A percentile compares a stretch with the other conserved stretches of the same genome.
phyloP scores from a whole-genome alignment of 73 alveolate genomes.

The Uronychia setigera region DNA sequence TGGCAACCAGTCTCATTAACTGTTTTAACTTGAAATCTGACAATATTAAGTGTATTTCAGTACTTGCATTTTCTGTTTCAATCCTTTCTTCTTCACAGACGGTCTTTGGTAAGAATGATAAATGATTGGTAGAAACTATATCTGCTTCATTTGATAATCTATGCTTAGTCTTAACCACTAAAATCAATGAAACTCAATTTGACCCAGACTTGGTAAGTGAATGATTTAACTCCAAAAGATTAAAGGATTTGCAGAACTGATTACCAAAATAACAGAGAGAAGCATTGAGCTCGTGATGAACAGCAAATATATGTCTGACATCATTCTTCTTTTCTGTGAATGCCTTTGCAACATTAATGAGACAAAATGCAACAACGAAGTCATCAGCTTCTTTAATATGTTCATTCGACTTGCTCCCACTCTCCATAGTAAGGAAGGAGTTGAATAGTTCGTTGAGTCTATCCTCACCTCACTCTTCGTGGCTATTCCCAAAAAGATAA shows the following conservation, averaged over 20 bases:
- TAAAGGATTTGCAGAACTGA: slow-evolving; percentile 1
- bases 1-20: not conserved
- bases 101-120: not conserved
- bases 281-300: not conserved
- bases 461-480: not conserved
- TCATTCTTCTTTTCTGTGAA: not conserved
- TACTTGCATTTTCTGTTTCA: not conserved
- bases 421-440: not conserved
- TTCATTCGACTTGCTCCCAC: not conserved
- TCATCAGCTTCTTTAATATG: not conserved
- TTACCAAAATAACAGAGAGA: not conserved
- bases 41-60: not conserved
- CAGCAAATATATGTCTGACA: not conserved
- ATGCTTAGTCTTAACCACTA: not conserved
- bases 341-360: not conserved
- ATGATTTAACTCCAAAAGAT: not conserved
- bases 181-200: not conserved
- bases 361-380: not conserved
- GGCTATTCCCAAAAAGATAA: not conserved
- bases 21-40: not conserved
- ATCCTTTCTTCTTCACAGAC: not conserved
- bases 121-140: not conserved
- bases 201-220: slow-evolving; percentile 1
- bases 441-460: not conserved
- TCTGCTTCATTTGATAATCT: not conserved